Percentiles rank a stretch among this genome's conserved stretches.
Evolutionary conservation across 305 asterid genomes (phyloP).

Genomic region (Fraxinus baroniana): DNA sequence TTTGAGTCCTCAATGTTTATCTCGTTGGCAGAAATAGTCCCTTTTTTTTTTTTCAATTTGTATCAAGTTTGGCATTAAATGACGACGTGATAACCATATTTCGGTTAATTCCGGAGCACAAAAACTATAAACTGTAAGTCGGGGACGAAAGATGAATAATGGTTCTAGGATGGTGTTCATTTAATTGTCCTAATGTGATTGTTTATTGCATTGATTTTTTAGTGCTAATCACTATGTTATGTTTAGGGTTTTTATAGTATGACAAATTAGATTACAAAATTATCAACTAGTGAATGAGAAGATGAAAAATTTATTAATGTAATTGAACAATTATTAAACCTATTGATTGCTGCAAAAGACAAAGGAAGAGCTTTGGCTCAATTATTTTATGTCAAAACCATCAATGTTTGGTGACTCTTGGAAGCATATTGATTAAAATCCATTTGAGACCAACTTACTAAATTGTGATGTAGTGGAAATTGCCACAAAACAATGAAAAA

Average conservation of each 20-base stretch:
- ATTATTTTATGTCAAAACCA: neutral
- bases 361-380: neutral
- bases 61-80: neutral
- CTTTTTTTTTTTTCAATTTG: neutral
- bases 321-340: neutral
- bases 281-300: neutral
- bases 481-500: too few species aligned
- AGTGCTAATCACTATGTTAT: neutral
- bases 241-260: neutral
- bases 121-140: neutral
- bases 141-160: neutral
- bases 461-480: neutral
- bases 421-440: neutral
- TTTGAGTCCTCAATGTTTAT: neutral
- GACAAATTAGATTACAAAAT: neutral
- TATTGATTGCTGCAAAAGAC: neutral
- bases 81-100: neutral
- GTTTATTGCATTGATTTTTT: neutral
- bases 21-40: neutral
- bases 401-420: neutral
- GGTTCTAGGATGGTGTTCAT: neutral
- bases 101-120: neutral
- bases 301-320: neutral
- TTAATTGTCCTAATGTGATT: neutral
- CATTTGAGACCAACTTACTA: neutral